Conservation (phyloP, 75 land plant genomes). For the Larix kaempferi region DNA sequence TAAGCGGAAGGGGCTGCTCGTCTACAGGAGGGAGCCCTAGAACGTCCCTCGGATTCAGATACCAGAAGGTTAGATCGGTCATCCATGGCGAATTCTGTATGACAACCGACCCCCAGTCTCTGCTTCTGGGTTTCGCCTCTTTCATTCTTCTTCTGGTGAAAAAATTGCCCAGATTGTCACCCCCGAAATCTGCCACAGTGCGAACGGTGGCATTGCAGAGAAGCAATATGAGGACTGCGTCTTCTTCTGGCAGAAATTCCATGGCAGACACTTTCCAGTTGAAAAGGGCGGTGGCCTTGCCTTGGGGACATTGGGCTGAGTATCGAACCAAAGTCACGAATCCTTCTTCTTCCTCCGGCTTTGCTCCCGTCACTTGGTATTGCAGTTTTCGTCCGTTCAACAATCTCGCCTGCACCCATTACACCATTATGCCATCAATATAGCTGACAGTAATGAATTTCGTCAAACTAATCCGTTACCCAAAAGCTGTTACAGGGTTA, state of each 20-base stretch:
- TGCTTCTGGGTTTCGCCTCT: conserved; percentile 49
- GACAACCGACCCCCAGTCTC: conserved; percentile 88
- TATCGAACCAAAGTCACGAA: conserved; percentile 79
- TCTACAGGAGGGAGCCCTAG: conserved; percentile 3
- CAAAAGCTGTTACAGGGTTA: neutral
- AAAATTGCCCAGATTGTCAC: conserved; percentile 47
- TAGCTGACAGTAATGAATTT: neutral
- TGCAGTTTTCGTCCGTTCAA: conserved; percentile 71
- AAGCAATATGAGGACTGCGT: conserved; percentile 66
- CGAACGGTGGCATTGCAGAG: conserved; percentile 54
- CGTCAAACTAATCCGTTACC: too few species aligned
- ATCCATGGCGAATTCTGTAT: conserved; percentile 31
- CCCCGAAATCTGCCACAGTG: conserved; percentile 59
- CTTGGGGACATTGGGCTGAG: conserved; percentile 57
- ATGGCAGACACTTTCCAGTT: conserved; percentile 82
- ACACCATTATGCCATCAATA: neutral
- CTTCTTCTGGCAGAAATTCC: conserved; percentile 86
- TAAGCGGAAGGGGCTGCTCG: neutral
- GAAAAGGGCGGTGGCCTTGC: conserved; percentile 83
- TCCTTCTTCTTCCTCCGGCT: conserved; percentile 59
- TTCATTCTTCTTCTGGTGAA: conserved; percentile 49
- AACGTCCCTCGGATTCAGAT: conserved; percentile 25
- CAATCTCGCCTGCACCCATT: conserved; percentile 44
- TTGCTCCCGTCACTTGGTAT: conserved; percentile 33
- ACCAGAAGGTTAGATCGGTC: conserved; percentile 23